These are phyloP conservation scores for Teunomyces tritomae DNA, from an alignment of 805 yeast genomes.

Conservation along the genomic window DNA sequence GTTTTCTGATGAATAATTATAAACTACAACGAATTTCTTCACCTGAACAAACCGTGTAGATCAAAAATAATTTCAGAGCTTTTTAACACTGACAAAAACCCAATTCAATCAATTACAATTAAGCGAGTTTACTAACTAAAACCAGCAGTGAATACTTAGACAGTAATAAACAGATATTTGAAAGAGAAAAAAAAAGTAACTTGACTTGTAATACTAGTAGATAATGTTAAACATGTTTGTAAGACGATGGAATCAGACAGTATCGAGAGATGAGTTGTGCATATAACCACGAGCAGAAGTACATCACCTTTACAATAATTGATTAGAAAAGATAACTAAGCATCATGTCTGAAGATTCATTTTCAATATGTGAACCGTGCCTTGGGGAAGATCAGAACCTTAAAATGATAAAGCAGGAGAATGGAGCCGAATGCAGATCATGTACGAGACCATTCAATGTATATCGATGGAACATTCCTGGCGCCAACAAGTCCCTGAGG, in stretches of 20 bases:
- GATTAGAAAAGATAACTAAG: neutral
- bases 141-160: conserved; percentile 3
- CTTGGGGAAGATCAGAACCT: conserved; percentile 64
- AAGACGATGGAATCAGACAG: neutral
- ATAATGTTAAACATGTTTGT: neutral
- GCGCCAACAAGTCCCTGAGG: conserved; percentile 46
- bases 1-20: conserved; percentile 30
- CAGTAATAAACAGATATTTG: conserved; percentile 1
- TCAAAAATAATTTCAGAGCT: conserved; percentile 58
- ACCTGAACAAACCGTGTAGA: conserved; percentile 61
- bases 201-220: neutral
- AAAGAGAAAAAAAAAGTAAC: neutral
- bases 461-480: conserved; percentile 65
- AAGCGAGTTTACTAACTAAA: conserved; percentile 5
- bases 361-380: conserved; percentile 71
- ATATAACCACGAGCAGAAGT: neutral
- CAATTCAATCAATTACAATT: neutral
- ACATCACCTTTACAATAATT: neutral
- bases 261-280: neutral
- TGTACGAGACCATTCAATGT: conserved; percentile 85
- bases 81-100: conserved; percentile 58
- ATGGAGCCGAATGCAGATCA: conserved; percentile 79
- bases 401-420: conserved; percentile 66
- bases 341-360: conserved; percentile 14
- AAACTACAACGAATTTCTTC: conserved; percentile 61